A percentile compares a stretch with the other conserved stretches of the same genome.
These are phyloP conservation scores for Phytopythium chamaehyphon DNA, from an alignment of 352 stramenopile genomes.

Conservation along the genomic window DNA sequence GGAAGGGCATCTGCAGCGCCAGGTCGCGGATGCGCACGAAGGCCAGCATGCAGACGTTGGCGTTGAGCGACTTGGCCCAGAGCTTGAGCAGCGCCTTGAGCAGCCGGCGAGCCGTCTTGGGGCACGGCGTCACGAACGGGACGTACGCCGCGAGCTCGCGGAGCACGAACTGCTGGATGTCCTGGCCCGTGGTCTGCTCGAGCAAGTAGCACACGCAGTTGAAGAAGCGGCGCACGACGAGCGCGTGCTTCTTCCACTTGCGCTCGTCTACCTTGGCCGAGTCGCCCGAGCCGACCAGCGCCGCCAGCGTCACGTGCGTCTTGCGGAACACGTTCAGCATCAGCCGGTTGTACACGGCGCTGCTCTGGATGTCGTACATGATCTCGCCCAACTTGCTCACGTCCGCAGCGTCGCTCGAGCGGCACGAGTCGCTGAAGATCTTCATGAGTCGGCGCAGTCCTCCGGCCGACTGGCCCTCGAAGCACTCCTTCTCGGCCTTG, in stretches of 20 bases:
- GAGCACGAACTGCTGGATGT: slow-evolving; percentile 82
- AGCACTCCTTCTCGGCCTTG: slow-evolving; percentile 88
- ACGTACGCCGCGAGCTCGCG: slow-evolving; percentile 78
- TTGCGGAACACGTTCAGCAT: slow-evolving; percentile 93
- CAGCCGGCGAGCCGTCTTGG: slow-evolving; percentile 59
- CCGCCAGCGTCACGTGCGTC: slow-evolving; percentile 83
- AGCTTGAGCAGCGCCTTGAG: slow-evolving; percentile 86
- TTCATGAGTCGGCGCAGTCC: slow-evolving; percentile 90
- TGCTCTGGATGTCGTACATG: slow-evolving; percentile 91
- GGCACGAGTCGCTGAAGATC: slow-evolving; percentile 93
- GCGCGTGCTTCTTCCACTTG: slow-evolving; percentile 75
- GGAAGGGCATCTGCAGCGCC: slow-evolving; percentile 93
- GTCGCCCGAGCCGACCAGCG: slow-evolving; percentile 57
- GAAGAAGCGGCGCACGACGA: slow-evolving; percentile 91
- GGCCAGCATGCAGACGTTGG: slow-evolving; percentile 85
- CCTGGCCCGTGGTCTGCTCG: slow-evolving; percentile 73
- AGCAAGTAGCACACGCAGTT: slow-evolving; percentile 91
- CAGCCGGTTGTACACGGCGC: slow-evolving; percentile 93
- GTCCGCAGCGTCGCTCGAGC: slow-evolving; percentile 86
- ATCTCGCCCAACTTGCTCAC: slow-evolving; percentile 68
- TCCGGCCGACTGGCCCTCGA: slow-evolving; percentile 84
- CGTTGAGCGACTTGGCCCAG: slow-evolving; percentile 81
- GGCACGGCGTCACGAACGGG: slow-evolving; percentile 58
- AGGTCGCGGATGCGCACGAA: slow-evolving; percentile 96
- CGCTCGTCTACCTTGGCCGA: slow-evolving; percentile 60